These are phyloP conservation scores for Apocynum venetum DNA, from an alignment of 257 asterid species.

Conservation along the genomic window DNA sequence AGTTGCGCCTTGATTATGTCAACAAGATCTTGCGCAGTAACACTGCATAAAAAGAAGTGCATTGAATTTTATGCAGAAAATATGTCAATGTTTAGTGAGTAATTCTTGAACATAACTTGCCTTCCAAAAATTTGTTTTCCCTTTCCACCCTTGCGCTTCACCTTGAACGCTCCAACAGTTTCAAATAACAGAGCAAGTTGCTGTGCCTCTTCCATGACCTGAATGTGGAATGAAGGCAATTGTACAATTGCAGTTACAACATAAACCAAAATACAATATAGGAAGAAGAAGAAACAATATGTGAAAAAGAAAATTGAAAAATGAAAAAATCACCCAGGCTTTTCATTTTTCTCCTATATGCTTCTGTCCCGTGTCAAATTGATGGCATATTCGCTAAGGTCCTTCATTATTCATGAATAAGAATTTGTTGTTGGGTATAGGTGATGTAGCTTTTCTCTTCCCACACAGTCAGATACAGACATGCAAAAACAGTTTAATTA, in stretches of 20 bases:
- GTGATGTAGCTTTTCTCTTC: background rate
- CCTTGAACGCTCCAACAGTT: constrained; percentile 98
- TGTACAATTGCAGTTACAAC: background rate
- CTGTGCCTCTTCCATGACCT: constrained; percentile 94
- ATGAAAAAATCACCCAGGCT: background rate
- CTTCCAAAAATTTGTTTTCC: constrained; percentile 93
- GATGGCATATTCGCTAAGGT: background rate
- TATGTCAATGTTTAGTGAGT: background rate
- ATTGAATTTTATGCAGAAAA: background rate
- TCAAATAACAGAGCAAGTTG: constrained; percentile 85
- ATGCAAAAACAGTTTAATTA: background rate
- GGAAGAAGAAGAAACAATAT: background rate
- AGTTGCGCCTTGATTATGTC: constrained; percentile 96
- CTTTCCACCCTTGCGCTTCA: constrained; percentile 96
- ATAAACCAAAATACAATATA: background rate
- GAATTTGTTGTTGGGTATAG: background rate
- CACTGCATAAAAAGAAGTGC: constrained; percentile 42
- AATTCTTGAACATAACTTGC: constrained; percentile 30
- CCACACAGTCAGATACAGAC: background rate
- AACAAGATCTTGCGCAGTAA: constrained; percentile 93
- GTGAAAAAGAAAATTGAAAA: background rate
- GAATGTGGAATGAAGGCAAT: constrained; percentile 9
- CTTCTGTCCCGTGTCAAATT: background rate
- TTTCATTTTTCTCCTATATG: background rate
- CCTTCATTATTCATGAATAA: background rate